Evolutionary conservation across 208 protist genomes (phyloP).

Genomic region (Histomonas meleagridis): DNA sequence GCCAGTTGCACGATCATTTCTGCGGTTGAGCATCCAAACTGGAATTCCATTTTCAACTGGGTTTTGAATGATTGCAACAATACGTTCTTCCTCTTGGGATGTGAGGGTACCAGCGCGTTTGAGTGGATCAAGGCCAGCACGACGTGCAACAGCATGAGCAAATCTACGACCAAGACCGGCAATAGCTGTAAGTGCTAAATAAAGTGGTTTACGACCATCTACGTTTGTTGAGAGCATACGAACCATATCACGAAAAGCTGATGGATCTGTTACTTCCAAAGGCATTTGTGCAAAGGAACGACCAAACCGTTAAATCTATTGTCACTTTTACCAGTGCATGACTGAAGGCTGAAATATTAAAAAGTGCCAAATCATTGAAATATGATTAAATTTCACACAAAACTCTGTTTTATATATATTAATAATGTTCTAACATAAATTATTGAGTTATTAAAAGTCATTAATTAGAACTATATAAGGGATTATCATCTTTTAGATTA

Average conservation of each 20-base stretch:
- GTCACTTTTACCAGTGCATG: no score
- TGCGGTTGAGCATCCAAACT: conserved; percentile 30
- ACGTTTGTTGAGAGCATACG: conserved; percentile 38
- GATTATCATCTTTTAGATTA: no score
- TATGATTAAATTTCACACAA: no score
- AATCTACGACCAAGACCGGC: conserved; percentile 26
- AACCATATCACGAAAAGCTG: conserved; percentile 28
- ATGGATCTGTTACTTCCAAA: background rate
- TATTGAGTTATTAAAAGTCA: no score
- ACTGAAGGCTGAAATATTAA: no score
- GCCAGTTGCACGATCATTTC: background rate
- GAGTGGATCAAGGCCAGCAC: background rate
- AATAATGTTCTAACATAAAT: no score
- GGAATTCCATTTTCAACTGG: conserved; percentile 25
- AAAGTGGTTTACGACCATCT: background rate
- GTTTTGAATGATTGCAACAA: conserved; percentile 33
- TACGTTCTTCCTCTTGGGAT: background rate
- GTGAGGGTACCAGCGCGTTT: conserved; percentile 25
- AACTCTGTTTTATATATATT: no score
- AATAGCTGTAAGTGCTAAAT: background rate
- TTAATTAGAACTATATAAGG: no score
- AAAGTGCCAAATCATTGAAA: no score
- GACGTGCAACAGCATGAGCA: background rate
- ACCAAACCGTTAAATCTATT: no score
- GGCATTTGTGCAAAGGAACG: no score